Conservation (phyloP, 768 basidiomycete genomes). For the Daedaleopsis nitida region DNA sequence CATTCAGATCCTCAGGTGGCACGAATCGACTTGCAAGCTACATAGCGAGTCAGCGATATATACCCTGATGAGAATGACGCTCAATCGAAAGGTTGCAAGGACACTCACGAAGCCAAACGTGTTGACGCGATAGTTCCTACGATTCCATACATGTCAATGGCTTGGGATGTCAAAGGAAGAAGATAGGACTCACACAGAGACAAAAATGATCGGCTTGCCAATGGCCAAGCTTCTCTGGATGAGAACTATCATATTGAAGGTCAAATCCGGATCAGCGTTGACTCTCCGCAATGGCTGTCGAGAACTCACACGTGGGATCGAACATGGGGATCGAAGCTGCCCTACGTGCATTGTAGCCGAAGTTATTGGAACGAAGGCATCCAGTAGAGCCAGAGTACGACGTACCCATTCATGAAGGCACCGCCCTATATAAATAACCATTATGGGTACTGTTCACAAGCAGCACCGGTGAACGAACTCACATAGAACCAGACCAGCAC, state of each 20-base stretch:
- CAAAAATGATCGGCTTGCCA: slow-evolving; percentile 58
- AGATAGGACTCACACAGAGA: slow-evolving; percentile 32
- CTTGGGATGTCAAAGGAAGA: background rate
- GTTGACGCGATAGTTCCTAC: slow-evolving; percentile 59
- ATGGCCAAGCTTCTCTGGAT: slow-evolving; percentile 47
- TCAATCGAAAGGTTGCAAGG: too few species aligned
- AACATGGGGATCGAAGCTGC: slow-evolving; percentile 43
- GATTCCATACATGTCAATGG: background rate
- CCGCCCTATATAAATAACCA: slow-evolving; percentile 42
- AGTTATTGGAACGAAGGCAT: background rate
- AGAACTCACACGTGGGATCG: slow-evolving; percentile 49
- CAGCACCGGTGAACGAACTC: slow-evolving; percentile 2
- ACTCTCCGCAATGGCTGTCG: background rate
- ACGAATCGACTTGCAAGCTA: slow-evolving; percentile 51
- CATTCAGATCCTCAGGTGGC: slow-evolving; percentile 48
- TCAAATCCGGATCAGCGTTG: background rate
- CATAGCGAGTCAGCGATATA: background rate
- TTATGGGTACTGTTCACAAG: too few species aligned
- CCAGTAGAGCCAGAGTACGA: slow-evolving; percentile 12
- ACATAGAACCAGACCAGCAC: slow-evolving; percentile 36
- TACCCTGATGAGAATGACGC: background rate
- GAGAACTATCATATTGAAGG: slow-evolving; percentile 38
- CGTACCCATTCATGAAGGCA: slow-evolving; percentile 45
- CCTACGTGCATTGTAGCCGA: slow-evolving; percentile 28
- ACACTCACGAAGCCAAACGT: slow-evolving; percentile 59